Evolutionary conservation across 345 rosid species (phyloP).

Genomic region (Chamaenerion angustifolium): DNA sequence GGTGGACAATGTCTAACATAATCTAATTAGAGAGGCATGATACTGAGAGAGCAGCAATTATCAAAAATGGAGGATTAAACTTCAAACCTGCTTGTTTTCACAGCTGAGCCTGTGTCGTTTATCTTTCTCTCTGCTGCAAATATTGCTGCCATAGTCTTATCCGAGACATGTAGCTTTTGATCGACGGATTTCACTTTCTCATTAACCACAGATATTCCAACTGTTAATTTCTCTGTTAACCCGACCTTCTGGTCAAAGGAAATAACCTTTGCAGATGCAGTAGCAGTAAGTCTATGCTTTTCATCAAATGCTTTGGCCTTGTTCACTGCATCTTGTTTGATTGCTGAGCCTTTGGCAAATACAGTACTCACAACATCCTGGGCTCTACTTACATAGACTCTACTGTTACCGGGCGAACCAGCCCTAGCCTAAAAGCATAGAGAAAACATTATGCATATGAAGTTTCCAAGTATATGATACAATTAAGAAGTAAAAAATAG

Average conservation of each 20-base stretch:
- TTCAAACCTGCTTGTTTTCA: constrained; percentile 82
- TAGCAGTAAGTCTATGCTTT: constrained; percentile 69
- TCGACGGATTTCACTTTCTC: constrained; percentile 93
- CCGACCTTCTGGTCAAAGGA: constrained; percentile 75
- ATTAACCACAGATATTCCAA: constrained; percentile 76
- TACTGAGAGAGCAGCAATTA: not conserved
- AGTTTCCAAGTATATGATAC: too few species aligned
- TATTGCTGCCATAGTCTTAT: constrained; percentile 94
- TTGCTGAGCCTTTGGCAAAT: constrained; percentile 80
- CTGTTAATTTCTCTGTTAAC: constrained; percentile 69
- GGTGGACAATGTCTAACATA: too few species aligned
- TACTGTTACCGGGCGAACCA: constrained; percentile 35
- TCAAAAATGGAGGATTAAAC: not conserved
- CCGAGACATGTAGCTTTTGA: constrained; percentile 83
- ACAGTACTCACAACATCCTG: constrained; percentile 72
- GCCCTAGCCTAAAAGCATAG: constrained; percentile 34
- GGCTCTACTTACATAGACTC: constrained; percentile 64
- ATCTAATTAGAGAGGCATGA: too few species aligned
- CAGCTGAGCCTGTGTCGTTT: constrained; percentile 88
- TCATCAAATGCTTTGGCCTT: constrained; percentile 94
- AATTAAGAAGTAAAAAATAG: too few species aligned
- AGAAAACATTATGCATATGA: not conserved
- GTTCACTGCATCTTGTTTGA: constrained; percentile 82
- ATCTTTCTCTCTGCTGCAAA: constrained; percentile 93
- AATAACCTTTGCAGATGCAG: constrained; percentile 79